Conservation (phyloP, 805 yeast species). For the Ogataea parapolymorpha region DNA sequence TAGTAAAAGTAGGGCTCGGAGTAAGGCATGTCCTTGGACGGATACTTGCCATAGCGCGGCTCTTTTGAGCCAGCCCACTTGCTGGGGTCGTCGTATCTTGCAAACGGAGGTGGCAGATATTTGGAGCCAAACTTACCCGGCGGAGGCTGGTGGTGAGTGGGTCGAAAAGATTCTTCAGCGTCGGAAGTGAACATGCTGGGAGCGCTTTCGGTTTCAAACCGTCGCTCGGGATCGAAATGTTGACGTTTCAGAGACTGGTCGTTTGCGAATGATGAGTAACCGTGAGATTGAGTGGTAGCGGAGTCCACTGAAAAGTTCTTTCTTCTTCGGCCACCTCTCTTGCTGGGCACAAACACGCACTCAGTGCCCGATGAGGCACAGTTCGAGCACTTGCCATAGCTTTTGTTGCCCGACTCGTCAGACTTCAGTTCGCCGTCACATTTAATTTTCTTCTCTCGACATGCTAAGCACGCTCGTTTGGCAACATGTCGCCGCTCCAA, state of each 20-base stretch:
- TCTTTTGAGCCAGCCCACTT: background rate
- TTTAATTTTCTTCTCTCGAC: conserved; percentile 62
- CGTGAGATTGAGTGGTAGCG: background rate
- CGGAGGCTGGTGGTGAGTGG: conserved; percentile 1
- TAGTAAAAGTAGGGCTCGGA: conserved; percentile 10
- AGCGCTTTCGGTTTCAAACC: background rate
- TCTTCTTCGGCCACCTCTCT: conserved; percentile 54
- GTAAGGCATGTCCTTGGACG: background rate
- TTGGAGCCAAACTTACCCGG: conserved; percentile 1
- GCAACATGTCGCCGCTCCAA: conserved; percentile 47
- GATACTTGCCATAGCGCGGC: background rate
- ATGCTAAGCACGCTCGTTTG: conserved; percentile 57
- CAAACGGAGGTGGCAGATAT: conserved; percentile 3
- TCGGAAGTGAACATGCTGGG: background rate
- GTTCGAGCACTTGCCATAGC: conserved; percentile 43
- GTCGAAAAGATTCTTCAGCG: background rate
- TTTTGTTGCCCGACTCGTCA: conserved; percentile 4
- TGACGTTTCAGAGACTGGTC: conserved; percentile 2
- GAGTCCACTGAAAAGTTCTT: conserved; percentile 21
- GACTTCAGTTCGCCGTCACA: conserved; percentile 56
- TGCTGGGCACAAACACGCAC: conserved; percentile 56
- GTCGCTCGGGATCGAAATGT: background rate
- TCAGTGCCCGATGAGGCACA: conserved; percentile 43
- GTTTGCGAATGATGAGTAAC: background rate
- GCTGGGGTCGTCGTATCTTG: background rate